These are phyloP conservation scores for Cryptococcus sp. DNA, from an alignment of 1,284 basidiomycete species.

Conservation along the genomic window DNA sequence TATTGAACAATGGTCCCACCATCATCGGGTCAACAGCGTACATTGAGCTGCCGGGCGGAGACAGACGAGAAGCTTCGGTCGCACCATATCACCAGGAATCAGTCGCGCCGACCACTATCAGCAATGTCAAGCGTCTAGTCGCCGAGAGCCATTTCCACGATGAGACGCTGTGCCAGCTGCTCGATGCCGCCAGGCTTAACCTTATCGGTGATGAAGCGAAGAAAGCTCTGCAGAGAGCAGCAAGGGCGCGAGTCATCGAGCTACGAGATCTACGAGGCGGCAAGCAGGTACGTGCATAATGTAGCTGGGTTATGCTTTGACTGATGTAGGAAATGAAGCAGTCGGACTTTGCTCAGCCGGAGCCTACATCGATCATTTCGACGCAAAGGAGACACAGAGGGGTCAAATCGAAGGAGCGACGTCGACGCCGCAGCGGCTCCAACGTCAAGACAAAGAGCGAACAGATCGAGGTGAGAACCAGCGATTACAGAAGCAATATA, in stretches of 20 bases:
- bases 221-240: constrained; percentile 47
- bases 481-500: too few species aligned
- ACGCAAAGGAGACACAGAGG: too few species aligned
- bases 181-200: constrained; percentile 47
- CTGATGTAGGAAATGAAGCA: too few species aligned
- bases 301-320: too few species aligned
- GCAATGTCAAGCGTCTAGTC: constrained; percentile 42
- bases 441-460: too few species aligned
- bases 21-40: background rate
- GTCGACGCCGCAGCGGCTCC: too few species aligned
- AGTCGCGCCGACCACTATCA: constrained; percentile 36
- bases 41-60: background rate
- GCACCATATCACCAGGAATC: constrained; percentile 14
- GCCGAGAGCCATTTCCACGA: constrained; percentile 48
- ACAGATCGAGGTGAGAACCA: background rate
- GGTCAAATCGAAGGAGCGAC: too few species aligned
- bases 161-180: constrained; percentile 50
- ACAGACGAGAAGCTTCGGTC: background rate
- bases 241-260: constrained; percentile 47
- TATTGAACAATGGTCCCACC: too few species aligned
- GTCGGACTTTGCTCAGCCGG: too few species aligned
- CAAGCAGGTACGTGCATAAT: too few species aligned
- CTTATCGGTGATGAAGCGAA: constrained; percentile 50
- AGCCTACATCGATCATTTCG: too few species aligned
- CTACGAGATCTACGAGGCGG: constrained; percentile 28